Conservation (phyloP, 352 stramenopile species). For the Elongisporangium anandrum region DNA sequence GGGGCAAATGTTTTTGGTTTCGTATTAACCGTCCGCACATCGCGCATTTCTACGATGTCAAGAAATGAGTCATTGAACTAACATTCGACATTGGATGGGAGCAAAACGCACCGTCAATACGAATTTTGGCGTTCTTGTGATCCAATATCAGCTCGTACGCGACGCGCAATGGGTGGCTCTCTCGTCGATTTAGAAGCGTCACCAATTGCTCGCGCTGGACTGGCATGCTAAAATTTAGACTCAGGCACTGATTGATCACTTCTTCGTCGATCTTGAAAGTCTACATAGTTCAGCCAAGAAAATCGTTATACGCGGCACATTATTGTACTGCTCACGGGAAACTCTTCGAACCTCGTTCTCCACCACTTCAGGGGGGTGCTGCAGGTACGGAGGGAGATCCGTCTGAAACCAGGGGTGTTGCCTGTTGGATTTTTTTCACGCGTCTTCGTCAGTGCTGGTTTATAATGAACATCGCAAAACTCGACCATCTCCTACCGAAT, state of each 20-base stretch:
- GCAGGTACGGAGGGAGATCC: constrained; percentile 96
- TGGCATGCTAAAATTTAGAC: constrained; percentile 37
- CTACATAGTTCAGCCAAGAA: constrained; percentile 15
- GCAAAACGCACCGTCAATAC: constrained; percentile 67
- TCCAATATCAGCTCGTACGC: constrained; percentile 97
- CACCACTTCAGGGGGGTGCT: constrained; percentile 94
- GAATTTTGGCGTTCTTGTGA: constrained; percentile 96
- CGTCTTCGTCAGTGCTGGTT: not conserved
- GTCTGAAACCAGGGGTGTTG: constrained; percentile 98
- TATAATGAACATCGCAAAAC: not conserved
- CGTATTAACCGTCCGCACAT: constrained; percentile 61
- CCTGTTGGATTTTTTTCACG: constrained; percentile 7
- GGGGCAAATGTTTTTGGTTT: constrained; percentile 80
- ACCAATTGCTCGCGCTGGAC: constrained; percentile 61
- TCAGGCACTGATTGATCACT: constrained; percentile 54
- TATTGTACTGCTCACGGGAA: not conserved
- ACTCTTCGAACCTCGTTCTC: constrained; percentile 90
- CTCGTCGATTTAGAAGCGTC: constrained; percentile 43
- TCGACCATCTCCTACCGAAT: constrained; percentile 67
- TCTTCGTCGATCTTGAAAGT: constrained; percentile 82
- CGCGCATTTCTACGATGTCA: constrained; percentile 47
- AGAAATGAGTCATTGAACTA: constrained; percentile 4
- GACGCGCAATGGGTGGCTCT: constrained; percentile 85
- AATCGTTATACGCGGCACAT: not conserved
- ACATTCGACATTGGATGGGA: not conserved